Evolutionary conservation across 805 yeast species (phyloP), one percentile per base, ranked within the genome.

Genomic region (Torulaspora maleeae): DNA sequence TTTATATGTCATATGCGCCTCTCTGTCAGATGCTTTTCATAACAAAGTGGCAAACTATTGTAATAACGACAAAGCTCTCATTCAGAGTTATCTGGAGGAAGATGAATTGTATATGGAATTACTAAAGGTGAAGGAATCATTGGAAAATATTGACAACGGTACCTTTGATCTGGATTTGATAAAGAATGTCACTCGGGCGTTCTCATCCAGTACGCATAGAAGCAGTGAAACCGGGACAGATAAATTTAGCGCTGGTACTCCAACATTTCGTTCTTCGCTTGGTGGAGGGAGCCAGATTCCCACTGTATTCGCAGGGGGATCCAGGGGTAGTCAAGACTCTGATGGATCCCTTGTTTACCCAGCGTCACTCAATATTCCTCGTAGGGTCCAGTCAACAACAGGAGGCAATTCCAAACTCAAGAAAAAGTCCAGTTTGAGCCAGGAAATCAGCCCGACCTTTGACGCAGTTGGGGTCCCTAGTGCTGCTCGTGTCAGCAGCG

Each of bases 81-180:
- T 63, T 19, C 43, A 56, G 12, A 30, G 44, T 0, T 63, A 54
- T 49, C 55, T 63, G 29, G 41, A 47, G 2, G 52, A 52, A 5
- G 64, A 63, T 47, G 62, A 61, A 12, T 55, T 56, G 16, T 66
- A 61, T 43, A 48, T 49, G n/a, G 61, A 59, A 25, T 55, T 82
- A 41, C 72, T 73, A 36, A 78, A 74, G 43, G 74, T 80, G 49
- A 80, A 79, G 46, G 73, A 73, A 10, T 75, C 79, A 24, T 64
- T 82, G 58, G 75, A 75, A 47, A 75, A 80, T 6, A 74, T 80
- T 36, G 87, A 83, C 59, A 83, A 82, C 59, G 88, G 87, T 1
- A 74, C 74, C 52, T 62, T 81, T 60, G 86, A 82, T 61, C 53
- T 78, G 33, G 71, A 74, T 0, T 59, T 81, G 25, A 63, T 82